Evolutionary conservation across 2,329 filamentous ascomycete species (phyloP).

Genomic region (Penicillium italicum): DNA sequence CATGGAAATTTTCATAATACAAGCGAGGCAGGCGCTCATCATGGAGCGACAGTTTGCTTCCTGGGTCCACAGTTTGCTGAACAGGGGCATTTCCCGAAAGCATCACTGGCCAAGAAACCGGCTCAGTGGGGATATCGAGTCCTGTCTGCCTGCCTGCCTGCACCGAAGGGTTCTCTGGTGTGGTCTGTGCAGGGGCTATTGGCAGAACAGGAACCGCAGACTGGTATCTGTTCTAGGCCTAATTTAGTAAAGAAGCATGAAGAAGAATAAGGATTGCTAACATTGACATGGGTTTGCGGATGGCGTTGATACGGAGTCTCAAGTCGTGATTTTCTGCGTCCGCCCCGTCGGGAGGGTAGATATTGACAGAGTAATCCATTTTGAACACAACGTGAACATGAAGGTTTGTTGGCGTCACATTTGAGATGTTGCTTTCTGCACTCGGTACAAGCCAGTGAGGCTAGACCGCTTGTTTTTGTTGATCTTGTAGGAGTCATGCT

Average conservation of each 20-base stretch:
- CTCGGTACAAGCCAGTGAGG: conserved; percentile 44
- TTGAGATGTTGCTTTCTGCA: conserved; percentile 63
- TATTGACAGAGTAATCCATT: conserved; percentile 62
- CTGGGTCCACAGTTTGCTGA: conserved; percentile 14
- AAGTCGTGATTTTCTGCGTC: conserved; percentile 40
- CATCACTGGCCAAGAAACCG: conserved; percentile 22
- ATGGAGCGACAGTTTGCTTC: conserved; percentile 15
- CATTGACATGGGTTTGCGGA: conserved; percentile 12
- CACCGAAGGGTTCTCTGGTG: conserved; percentile 18
- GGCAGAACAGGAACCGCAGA: conserved; percentile 9
- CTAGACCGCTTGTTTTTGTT: conserved; percentile 26
- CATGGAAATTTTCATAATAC: conserved; percentile 53
- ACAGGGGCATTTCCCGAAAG: conserved; percentile 16
- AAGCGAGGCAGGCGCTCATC: conserved; percentile 43
- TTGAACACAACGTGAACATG: conserved; percentile 61
- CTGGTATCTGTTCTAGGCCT: conserved; percentile 7
- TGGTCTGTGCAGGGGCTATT: conserved; percentile 8
- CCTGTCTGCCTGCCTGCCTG: conserved; percentile 14
- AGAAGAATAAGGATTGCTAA: conserved; percentile 2
- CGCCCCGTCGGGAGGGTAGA: conserved; percentile 65
- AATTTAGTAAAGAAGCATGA: background rate
- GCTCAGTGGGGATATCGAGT: conserved; percentile 18
- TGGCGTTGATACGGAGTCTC: conserved; percentile 15
- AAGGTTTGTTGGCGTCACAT: conserved; percentile 64
- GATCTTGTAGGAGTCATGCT: conserved; percentile 20